Conservation (phyloP, 2,329 filamentous ascomycete species). For the Pyrenophora seminiperda region DNA sequence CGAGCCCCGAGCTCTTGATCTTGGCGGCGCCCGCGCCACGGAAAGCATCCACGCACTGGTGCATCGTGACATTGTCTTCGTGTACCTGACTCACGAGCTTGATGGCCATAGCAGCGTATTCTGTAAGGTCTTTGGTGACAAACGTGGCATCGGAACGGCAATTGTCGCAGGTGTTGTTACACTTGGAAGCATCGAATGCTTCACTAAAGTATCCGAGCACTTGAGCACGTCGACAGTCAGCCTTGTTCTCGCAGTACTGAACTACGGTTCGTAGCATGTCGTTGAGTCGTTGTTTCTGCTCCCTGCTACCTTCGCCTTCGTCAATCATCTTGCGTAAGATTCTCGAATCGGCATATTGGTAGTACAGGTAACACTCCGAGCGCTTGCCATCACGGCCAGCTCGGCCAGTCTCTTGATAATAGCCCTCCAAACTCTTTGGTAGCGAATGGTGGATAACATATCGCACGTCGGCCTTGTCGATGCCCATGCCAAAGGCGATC, state of each 20-base stretch:
- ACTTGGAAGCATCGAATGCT: conserved; percentile 72
- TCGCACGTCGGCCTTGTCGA: conserved; percentile 94
- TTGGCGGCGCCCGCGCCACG: conserved; percentile 70
- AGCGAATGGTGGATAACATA: conserved; percentile 94
- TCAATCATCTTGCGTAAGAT: conserved; percentile 80
- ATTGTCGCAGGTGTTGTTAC: conserved; percentile 82
- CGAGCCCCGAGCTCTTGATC: conserved; percentile 58
- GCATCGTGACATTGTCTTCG: conserved; percentile 63
- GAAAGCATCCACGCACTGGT: conserved; percentile 84
- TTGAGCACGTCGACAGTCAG: conserved; percentile 84
- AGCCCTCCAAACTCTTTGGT: conserved; percentile 94
- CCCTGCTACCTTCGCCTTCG: conserved; percentile 72
- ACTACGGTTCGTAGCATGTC: conserved; percentile 85
- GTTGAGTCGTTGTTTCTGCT: conserved; percentile 83
- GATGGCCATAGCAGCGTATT: conserved; percentile 73
- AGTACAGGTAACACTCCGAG: conserved; percentile 91
- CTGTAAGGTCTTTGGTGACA: conserved; percentile 75
- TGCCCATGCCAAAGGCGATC: conserved; percentile 99
- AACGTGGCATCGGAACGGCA: conserved; percentile 76
- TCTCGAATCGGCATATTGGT: conserved; percentile 76
- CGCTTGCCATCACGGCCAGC: conserved; percentile 87
- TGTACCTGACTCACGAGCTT: conserved; percentile 66
- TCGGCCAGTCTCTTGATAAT: conserved; percentile 97
- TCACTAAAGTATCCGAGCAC: conserved; percentile 96
- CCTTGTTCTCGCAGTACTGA: conserved; percentile 86